phyloP scores from a whole-genome alignment of 106 monocot species.

The Gastrodia elata region DNA sequence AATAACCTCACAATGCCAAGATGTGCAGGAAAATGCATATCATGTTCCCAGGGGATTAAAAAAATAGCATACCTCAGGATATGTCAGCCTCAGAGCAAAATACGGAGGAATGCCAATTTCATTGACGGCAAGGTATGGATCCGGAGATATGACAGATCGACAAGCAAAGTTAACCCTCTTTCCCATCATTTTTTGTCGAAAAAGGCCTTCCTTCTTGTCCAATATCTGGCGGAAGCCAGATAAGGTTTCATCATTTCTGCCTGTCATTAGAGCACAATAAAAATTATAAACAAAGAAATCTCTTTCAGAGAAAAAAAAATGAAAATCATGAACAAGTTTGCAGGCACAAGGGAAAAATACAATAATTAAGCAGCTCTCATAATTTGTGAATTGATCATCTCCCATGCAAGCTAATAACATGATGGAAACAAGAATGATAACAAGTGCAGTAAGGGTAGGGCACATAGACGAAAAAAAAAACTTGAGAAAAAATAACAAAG shows the following conservation, averaged over 20 bases:
- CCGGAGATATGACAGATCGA: constrained; percentile 95
- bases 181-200: constrained; percentile 99
- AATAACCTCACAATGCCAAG: not conserved
- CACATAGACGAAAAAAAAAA: not conserved
- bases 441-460: not conserved
- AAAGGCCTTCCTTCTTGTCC: constrained; percentile 76
- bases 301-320: not conserved
- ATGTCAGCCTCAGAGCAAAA: constrained; percentile 85
- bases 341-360: not conserved
- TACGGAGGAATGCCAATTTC: constrained; percentile 97
- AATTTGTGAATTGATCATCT: not conserved
- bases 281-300: not conserved
- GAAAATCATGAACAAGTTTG: not conserved
- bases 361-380: not conserved
- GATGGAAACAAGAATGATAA: no score
- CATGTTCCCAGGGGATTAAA: not conserved
- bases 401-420: not conserved
- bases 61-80: constrained; percentile 67
- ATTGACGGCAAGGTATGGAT: constrained; percentile 93
- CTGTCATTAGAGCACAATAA: constrained; percentile 19
- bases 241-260: constrained; percentile 34
- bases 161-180: constrained; percentile 98
- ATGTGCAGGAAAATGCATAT: not conserved
- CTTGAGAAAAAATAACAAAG: not conserved
- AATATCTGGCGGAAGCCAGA: constrained; percentile 76